A percentile compares a stretch with the other conserved stretches of the same genome.
These are phyloP conservation scores for Phytophthora crassamura DNA, from an alignment of 352 stramenopile species.

Conservation along the genomic window DNA sequence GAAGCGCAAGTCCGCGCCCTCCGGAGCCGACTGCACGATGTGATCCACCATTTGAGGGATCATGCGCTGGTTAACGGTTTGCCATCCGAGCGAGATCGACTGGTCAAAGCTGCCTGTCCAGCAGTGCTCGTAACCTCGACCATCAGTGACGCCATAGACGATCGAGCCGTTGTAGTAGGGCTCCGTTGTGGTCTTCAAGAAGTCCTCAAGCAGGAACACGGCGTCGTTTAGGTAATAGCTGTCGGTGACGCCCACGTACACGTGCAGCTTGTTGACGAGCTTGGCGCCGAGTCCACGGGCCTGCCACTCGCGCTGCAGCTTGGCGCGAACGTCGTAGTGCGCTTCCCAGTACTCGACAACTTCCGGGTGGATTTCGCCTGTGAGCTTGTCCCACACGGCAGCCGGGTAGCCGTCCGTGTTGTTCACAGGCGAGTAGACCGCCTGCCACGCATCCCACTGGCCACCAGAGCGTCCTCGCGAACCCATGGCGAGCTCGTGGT, in stretches of 20 bases:
- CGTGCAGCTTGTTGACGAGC: constrained; percentile 80
- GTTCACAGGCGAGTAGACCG: constrained; percentile 75
- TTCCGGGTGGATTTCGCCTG: constrained; percentile 64
- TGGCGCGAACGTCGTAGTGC: constrained; percentile 71
- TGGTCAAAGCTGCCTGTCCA: constrained; percentile 79
- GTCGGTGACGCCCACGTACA: constrained; percentile 77
- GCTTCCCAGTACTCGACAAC: constrained; percentile 72
- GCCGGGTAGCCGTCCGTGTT: constrained; percentile 60
- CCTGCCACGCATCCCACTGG: constrained; percentile 82
- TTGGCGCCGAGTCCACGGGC: constrained; percentile 53
- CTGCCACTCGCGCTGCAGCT: constrained; percentile 76
- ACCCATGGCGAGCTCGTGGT: constrained; percentile 70
- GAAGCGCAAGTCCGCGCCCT: constrained; percentile 60
- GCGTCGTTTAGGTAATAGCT: constrained; percentile 83
- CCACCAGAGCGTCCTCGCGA: constrained; percentile 71
- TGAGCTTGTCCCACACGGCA: constrained; percentile 75
- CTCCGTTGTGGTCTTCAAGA: constrained; percentile 59
- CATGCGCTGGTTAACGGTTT: constrained; percentile 81
- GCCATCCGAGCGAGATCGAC: constrained; percentile 71
- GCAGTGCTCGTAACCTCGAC: constrained; percentile 78
- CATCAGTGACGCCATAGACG: constrained; percentile 70
- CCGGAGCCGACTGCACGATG: constrained; percentile 52
- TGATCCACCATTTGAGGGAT: constrained; percentile 71
- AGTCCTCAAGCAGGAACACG: constrained; percentile 75
- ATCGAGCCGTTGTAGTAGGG: constrained; percentile 81